A percentile compares a stretch with the other conserved stretches of the same genome.
These are phyloP conservation scores for Vanderwaltozyma tropicalis DNA, from an alignment of 805 yeast species.

Conservation along the genomic window DNA sequence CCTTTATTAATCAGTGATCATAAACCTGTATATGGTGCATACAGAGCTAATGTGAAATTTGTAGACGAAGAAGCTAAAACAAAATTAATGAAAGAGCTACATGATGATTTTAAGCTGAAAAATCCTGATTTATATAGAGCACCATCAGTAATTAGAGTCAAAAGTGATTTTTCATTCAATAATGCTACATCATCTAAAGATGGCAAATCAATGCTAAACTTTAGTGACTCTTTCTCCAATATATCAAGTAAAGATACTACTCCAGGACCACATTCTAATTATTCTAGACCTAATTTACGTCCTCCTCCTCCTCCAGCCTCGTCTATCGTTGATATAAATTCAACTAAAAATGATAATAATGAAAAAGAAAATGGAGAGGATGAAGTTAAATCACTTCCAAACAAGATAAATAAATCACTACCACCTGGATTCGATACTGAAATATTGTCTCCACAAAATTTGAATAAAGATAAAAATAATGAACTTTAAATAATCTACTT, in stretches of 20 bases:
- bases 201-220: not conserved
- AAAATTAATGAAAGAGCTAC: constrained; percentile 45
- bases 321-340: not conserved
- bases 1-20: constrained; percentile 73
- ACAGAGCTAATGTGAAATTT: constrained; percentile 53
- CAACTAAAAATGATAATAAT: not conserved
- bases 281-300: not conserved
- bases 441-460: not conserved
- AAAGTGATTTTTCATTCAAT: not conserved
- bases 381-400: not conserved
- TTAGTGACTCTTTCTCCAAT: not conserved
- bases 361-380: not conserved
- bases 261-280: not conserved
- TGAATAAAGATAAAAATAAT: not conserved
- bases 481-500: no score
- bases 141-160: not conserved
- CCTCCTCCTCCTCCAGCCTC: constrained; percentile 4
- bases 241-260: not conserved
- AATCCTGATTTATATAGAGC: constrained; percentile 13
- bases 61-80: constrained; percentile 55
- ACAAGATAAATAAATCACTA: not conserved
- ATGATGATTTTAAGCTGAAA: constrained; percentile 40
- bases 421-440: constrained; percentile 3
- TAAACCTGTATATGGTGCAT: constrained; percentile 82
- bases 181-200: not conserved